phyloP scores from a whole-genome alignment of 495 filamentous ascomycete species.

The Oidiodendron maius region DNA sequence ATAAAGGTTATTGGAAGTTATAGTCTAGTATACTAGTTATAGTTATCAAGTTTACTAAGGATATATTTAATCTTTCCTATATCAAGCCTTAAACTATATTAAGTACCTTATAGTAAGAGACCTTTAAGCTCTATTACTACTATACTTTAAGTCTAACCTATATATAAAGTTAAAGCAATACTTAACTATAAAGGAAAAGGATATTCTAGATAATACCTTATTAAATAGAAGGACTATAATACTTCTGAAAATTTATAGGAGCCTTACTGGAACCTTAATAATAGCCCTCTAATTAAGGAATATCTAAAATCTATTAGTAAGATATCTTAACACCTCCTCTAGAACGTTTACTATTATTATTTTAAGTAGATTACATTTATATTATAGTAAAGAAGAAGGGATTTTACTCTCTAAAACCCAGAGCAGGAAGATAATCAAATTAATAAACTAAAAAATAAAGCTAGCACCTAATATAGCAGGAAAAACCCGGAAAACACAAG shows the following conservation, averaged over 20 bases:
- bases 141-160: neutral
- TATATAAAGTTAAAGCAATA: neutral
- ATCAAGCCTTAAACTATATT: neutral
- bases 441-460: too few relatives aligned
- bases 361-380: neutral
- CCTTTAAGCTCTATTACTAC: neutral
- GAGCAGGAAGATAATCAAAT: too few relatives aligned
- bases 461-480: too few relatives aligned
- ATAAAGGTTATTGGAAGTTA: neutral
- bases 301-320: neutral
- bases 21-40: neutral
- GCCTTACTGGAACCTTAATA: slow-evolving; percentile 3
- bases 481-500: too few relatives aligned
- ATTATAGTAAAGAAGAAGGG: neutral
- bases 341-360: neutral
- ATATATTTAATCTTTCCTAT: neutral
- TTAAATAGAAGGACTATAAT: neutral
- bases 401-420: too few relatives aligned
- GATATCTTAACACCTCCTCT: too few relatives aligned
- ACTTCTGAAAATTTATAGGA: neutral
- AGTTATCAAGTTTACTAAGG: neutral
- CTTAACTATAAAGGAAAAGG: neutral
- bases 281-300: neutral
- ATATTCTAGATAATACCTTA: neutral
- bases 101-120: neutral